Evolutionary conservation across 2,329 filamentous ascomycete genomes (phyloP).

Genomic region (Alternaria hordeiaustralica): DNA sequence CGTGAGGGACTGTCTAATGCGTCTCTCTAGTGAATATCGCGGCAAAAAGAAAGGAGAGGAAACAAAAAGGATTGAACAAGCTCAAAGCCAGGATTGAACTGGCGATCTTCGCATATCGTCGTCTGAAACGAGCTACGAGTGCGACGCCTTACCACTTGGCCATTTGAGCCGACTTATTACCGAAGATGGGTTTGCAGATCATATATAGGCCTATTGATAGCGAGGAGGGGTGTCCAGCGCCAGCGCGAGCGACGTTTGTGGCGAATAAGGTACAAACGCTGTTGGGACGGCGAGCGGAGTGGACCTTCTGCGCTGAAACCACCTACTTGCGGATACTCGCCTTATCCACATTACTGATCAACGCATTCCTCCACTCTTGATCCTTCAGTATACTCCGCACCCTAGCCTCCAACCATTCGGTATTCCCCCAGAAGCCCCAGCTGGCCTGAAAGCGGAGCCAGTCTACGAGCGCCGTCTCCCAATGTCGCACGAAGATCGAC

Average conservation of each 20-base stretch:
- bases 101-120: slow-evolving; percentile 29
- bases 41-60: neutral
- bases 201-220: too few species aligned
- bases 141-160: slow-evolving; percentile 35
- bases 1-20: too few species aligned
- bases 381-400: slow-evolving; percentile 37
- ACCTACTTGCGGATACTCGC: neutral
- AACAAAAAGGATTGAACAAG: neutral
- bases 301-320: neutral
- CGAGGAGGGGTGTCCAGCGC: neutral
- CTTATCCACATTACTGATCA: slow-evolving; percentile 20
- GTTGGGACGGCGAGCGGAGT: neutral
- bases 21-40: too few species aligned
- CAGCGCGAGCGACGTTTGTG: neutral
- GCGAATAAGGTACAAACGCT: neutral
- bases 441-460: slow-evolving; percentile 61
- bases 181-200: too few species aligned
- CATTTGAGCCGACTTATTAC: slow-evolving; percentile 16
- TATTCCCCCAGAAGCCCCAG: slow-evolving; percentile 49
- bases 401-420: slow-evolving; percentile 44
- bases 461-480: slow-evolving; percentile 71
- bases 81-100: slow-evolving; percentile 28
- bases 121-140: slow-evolving; percentile 26
- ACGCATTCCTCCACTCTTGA: slow-evolving; percentile 23
- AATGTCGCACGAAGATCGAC: slow-evolving; percentile 63